Conservation (phyloP, 495 filamentous ascomycete species). For the Neurospora terricola region DNA sequence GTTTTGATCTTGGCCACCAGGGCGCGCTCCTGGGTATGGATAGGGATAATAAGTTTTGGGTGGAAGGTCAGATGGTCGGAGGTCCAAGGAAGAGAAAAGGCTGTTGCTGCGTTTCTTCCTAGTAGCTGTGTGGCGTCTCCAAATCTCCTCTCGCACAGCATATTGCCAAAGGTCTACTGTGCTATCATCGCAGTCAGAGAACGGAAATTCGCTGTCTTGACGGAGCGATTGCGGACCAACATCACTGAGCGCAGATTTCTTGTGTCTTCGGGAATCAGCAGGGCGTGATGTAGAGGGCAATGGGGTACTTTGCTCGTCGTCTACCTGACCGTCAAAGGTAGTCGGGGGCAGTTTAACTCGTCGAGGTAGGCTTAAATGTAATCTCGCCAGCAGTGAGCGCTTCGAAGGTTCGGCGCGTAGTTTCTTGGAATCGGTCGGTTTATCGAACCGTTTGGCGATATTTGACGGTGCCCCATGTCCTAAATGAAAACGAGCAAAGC, state of each 20-base stretch:
- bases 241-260: not conserved
- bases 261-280: not conserved
- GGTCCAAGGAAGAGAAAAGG: not conserved
- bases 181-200: slow-evolving; percentile 8
- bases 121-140: slow-evolving; percentile 6
- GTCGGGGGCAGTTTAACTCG: slow-evolving; percentile 15
- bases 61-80: not conserved
- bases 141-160: slow-evolving; percentile 17
- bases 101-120: slow-evolving; percentile 3
- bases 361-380: slow-evolving; percentile 23
- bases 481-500: slow-evolving; percentile 20
- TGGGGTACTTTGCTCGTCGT: not conserved
- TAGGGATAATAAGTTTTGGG: not conserved
- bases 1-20: not conserved
- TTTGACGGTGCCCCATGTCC: slow-evolving; percentile 18
- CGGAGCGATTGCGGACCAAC: not conserved
- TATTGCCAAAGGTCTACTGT: slow-evolving; percentile 12
- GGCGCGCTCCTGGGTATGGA: not conserved
- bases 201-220: not conserved
- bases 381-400: slow-evolving; percentile 22
- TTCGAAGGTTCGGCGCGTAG: slow-evolving; percentile 5
- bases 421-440: slow-evolving; percentile 12
- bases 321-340: slow-evolving; percentile 8
- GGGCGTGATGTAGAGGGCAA: not conserved
- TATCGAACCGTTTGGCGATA: slow-evolving; percentile 24